phyloP scores from a whole-genome alignment of 345 rosid genomes.

The Brassica carinata region DNA sequence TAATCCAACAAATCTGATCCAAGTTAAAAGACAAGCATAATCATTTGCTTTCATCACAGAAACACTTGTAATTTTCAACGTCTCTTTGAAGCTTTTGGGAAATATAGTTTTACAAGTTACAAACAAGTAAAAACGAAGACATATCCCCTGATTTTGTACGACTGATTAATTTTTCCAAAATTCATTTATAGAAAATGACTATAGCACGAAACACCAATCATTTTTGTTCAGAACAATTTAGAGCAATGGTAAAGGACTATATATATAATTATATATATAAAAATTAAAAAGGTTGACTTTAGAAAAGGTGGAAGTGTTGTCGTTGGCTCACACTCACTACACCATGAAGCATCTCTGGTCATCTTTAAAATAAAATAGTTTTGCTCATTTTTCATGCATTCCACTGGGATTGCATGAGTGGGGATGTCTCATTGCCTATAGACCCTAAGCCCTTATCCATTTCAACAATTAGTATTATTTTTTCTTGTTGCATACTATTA shows the following conservation, averaged over 20 bases:
- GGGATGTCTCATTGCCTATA: neutral
- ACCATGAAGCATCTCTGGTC: conserved; percentile 4
- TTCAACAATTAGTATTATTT: conserved; percentile 7
- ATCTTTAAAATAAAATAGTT: neutral
- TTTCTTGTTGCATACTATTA: neutral
- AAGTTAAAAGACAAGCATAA: neutral
- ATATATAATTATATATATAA: too few relatives aligned
- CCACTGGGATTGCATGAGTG: conserved; percentile 40
- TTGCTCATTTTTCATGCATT: conserved; percentile 29
- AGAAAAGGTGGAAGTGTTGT: conserved; percentile 35
- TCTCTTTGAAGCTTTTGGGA: neutral
- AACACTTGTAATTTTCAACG: neutral
- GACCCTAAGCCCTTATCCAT: conserved; percentile 32
- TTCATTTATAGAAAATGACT: neutral
- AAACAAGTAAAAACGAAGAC: neutral
- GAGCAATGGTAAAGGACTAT: neutral
- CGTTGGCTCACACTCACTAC: conserved; percentile 39
- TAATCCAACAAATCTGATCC: neutral
- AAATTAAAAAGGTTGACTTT: conserved; percentile 35
- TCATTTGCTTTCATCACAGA: neutral
- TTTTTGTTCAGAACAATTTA: neutral
- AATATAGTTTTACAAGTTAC: neutral
- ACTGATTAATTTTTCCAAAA: neutral
- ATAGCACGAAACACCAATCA: neutral
- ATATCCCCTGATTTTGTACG: neutral